Conservation (phyloP, 2,329 filamentous ascomycete genomes). For the Curvularia sp. region DNA sequence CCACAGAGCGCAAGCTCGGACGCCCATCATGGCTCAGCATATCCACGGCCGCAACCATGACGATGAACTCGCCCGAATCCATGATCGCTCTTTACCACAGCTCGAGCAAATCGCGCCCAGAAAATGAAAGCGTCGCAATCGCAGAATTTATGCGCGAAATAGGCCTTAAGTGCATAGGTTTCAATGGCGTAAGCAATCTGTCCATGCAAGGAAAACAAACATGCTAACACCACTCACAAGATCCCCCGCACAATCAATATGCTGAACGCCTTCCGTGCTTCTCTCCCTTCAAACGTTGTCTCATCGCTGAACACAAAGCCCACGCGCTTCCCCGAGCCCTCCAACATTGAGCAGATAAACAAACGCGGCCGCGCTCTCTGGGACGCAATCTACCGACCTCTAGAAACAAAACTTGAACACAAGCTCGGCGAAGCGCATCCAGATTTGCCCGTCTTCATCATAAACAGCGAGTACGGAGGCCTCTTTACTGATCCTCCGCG, state of each 20-base stretch:
- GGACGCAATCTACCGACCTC: constrained; percentile 78
- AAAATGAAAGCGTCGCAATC: constrained; percentile 54
- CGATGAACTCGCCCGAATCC: constrained; percentile 83
- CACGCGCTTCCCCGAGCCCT: constrained; percentile 56
- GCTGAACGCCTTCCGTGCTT: constrained; percentile 72
- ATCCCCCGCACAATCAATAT: constrained; percentile 86
- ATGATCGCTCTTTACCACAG: constrained; percentile 67
- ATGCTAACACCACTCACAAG: constrained; percentile 60
- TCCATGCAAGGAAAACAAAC: no score
- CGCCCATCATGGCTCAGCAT: constrained; percentile 49
- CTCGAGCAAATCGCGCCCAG: constrained; percentile 30
- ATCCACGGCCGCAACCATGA: constrained; percentile 77
- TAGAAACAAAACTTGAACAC: constrained; percentile 72
- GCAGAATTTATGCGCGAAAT: constrained; percentile 78
- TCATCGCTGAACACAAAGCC: constrained; percentile 62
- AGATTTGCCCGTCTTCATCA: constrained; percentile 80
- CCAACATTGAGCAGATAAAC: constrained; percentile 63
- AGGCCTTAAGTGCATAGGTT: constrained; percentile 77
- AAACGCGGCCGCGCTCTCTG: constrained; percentile 71
- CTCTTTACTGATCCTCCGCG: constrained; percentile 72
- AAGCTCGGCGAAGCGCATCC: constrained; percentile 80
- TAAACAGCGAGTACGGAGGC: constrained; percentile 75
- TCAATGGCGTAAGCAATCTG: constrained; percentile 65
- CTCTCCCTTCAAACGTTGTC: constrained; percentile 65
- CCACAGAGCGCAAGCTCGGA: constrained; percentile 37